phyloP scores from a whole-genome alignment of 2,329 filamentous ascomycete species.

The Arachnopeziza araneosa region DNA sequence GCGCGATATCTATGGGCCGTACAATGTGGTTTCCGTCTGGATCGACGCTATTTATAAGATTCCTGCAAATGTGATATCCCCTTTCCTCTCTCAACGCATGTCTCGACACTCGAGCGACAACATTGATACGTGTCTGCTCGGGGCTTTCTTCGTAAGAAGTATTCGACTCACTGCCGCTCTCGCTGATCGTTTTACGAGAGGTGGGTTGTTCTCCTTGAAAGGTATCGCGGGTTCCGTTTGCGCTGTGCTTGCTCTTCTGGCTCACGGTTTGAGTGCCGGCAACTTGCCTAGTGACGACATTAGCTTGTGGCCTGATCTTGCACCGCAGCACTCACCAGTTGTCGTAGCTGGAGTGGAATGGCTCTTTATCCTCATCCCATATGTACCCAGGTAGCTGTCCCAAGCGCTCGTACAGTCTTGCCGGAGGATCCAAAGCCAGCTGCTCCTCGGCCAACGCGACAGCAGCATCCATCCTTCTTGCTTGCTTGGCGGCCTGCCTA shows the following conservation, averaged over 20 bases:
- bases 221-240: conserved; percentile 11
- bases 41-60: conserved; percentile 64
- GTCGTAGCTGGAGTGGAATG: conserved; percentile 69
- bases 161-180: conserved; percentile 7
- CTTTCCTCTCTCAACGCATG: conserved; percentile 80
- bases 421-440: conserved; percentile 39
- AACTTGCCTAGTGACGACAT: conserved; percentile 48
- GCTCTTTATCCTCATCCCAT: conserved; percentile 63
- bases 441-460: conserved; percentile 13
- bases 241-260: background rate
- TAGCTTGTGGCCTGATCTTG: background rate
- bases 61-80: conserved; percentile 76
- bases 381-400: conserved; percentile 67
- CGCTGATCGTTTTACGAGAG: conserved; percentile 6
- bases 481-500: background rate
- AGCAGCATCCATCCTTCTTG: background rate
- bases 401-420: conserved; percentile 63
- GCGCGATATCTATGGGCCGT: conserved; percentile 72
- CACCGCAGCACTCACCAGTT: conserved; percentile 59
- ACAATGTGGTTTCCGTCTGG: conserved; percentile 70
- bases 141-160: background rate
- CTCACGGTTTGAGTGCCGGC: conserved; percentile 46
- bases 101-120: conserved; percentile 77
- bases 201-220: background rate
- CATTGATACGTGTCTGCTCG: conserved; percentile 24